phyloP scores from a whole-genome alignment of 140 eudicot species.

The Flaveria floridana region DNA sequence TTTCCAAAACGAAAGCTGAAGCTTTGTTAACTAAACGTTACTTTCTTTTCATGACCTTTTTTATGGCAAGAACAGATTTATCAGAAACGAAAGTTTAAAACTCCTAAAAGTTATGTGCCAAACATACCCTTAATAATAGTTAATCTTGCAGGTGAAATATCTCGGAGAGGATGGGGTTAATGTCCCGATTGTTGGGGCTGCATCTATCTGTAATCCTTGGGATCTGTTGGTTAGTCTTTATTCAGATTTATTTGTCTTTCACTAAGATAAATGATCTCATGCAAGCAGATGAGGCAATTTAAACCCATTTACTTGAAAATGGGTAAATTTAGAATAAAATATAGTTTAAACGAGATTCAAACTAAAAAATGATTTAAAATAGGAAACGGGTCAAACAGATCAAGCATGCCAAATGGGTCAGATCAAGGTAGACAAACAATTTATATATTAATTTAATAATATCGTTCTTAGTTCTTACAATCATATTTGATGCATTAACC shows the following conservation, averaged over 20 bases:
- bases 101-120: conserved; percentile 2
- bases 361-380: not conserved
- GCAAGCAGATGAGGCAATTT: not conserved
- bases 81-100: not conserved
- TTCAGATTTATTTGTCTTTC: not conserved
- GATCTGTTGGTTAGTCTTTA: conserved; percentile 69
- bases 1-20: not conserved
- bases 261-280: not conserved
- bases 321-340: not conserved
- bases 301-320: not conserved
- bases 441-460: not conserved
- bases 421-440: not conserved
- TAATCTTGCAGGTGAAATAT: conserved; percentile 60
- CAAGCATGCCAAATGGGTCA: not conserved
- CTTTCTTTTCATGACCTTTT: not conserved
- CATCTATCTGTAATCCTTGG: conserved; percentile 81
- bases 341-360: not conserved
- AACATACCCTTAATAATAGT: conserved; percentile 1
- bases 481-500: not conserved
- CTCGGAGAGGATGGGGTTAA: conserved; percentile 76
- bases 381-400: not conserved
- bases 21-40: conserved; percentile 5
- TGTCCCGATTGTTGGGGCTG: conserved; percentile 66
- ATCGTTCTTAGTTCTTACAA: not conserved
- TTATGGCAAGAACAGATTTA: not conserved